These are phyloP conservation scores for Malassezia obtusa DNA, from an alignment of 1,284 basidiomycete species.

Conservation along the genomic window DNA sequence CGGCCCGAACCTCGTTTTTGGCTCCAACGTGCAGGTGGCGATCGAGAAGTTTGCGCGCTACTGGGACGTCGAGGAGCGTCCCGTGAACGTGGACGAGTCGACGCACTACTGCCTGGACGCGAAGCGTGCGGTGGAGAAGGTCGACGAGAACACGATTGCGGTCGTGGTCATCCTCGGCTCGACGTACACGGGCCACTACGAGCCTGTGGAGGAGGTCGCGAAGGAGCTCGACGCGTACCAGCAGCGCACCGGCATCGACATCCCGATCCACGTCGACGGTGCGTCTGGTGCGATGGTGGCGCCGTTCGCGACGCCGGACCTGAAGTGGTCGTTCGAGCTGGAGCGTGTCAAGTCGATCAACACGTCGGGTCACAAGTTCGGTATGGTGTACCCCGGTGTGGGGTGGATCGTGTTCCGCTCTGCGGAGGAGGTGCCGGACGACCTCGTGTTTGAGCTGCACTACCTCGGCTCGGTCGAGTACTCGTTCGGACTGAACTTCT, in stretches of 20 bases:
- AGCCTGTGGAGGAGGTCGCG: slow-evolving; percentile 77
- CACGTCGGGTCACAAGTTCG: slow-evolving; percentile 64
- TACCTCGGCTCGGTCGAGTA: slow-evolving; percentile 43
- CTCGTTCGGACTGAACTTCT: slow-evolving; percentile 86
- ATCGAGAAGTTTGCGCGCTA: slow-evolving; percentile 62
- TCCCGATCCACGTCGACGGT: slow-evolving; percentile 57
- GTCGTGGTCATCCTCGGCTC: slow-evolving; percentile 56
- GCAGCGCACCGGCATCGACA: slow-evolving; percentile 58
- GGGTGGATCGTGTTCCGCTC: slow-evolving; percentile 45
- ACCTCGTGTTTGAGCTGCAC: slow-evolving; percentile 75
- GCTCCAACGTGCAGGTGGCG: slow-evolving; percentile 64
- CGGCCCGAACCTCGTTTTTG: slow-evolving; percentile 66
- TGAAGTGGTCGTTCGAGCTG: slow-evolving; percentile 61
- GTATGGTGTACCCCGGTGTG: slow-evolving; percentile 67
- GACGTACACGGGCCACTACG: slow-evolving; percentile 89
- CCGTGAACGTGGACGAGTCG: slow-evolving; percentile 35
- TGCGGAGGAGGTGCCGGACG: slow-evolving; percentile 51
- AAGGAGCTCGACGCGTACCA: slow-evolving; percentile 77
- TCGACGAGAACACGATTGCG: slow-evolving; percentile 70
- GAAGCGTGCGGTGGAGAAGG: slow-evolving; percentile 70
- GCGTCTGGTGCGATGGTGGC: slow-evolving; percentile 53
- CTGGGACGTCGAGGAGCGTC: slow-evolving; percentile 66
- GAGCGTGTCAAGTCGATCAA: slow-evolving; percentile 77
- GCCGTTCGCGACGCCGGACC: slow-evolving; percentile 65
- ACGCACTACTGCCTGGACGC: slow-evolving; percentile 64